These are phyloP conservation scores for Phytophthora megakarya DNA, from an alignment of 352 stramenopile species.

Conservation along the genomic window DNA sequence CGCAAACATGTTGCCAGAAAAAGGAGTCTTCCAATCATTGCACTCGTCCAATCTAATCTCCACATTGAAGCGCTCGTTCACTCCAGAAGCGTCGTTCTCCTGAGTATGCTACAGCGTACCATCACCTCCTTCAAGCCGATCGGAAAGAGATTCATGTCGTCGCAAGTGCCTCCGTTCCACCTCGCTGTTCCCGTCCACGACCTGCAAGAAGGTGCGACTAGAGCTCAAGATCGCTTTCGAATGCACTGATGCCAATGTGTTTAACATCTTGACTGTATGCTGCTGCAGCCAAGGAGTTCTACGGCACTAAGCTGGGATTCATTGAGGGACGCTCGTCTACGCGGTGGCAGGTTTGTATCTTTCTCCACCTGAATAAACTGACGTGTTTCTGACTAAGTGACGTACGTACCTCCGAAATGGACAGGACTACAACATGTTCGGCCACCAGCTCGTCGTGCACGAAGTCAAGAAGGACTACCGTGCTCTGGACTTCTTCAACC, in stretches of 20 bases:
- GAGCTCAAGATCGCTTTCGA: conserved; percentile 3
- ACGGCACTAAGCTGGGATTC: conserved; percentile 91
- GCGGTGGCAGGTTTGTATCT: conserved; percentile 89
- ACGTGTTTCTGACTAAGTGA: not conserved
- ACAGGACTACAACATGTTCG: conserved; percentile 92
- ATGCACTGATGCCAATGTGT: not conserved
- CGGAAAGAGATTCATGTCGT: conserved; percentile 35
- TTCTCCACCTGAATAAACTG: not conserved
- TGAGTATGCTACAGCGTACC: conserved; percentile 34
- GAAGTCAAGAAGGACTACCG: conserved; percentile 93
- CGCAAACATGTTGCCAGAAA: not conserved
- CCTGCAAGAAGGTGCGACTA: conserved; percentile 66
- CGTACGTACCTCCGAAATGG: conserved; percentile 28
- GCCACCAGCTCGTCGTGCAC: conserved; percentile 89
- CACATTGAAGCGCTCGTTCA: conserved; percentile 13
- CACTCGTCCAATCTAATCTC: conserved; percentile 16
- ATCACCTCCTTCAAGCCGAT: conserved; percentile 22
- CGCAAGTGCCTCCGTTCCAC: conserved; percentile 80
- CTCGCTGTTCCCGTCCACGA: conserved; percentile 96
- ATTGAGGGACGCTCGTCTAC: conserved; percentile 90
- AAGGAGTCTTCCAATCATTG: conserved; percentile 26
- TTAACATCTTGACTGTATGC: not conserved
- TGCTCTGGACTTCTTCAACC: conserved; percentile 95
- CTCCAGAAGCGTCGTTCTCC: conserved; percentile 11
- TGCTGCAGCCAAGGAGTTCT: conserved; percentile 90